Evolutionary conservation across 2,329 filamentous ascomycete genomes (phyloP).

Genomic region (Neopestalotiopsis sp.): DNA sequence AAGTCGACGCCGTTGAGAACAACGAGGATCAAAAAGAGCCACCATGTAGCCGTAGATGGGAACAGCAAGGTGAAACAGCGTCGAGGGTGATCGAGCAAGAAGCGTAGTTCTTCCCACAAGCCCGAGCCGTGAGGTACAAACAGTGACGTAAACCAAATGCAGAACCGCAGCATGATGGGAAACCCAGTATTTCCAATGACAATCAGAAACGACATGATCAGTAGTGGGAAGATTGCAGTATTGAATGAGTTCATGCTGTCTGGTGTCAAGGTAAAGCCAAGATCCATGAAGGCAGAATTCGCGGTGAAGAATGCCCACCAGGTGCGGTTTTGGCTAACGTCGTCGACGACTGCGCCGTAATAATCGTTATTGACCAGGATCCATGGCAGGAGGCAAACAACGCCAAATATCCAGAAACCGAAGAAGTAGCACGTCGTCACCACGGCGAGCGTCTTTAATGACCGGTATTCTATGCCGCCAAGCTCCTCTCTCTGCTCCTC

Average conservation of each 20-base stretch:
- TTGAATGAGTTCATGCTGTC: constrained; percentile 95
- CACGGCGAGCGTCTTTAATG: constrained; percentile 81
- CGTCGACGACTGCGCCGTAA: constrained; percentile 70
- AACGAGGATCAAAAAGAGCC: constrained; percentile 87
- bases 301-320: constrained; percentile 97
- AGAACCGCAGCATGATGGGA: constrained; percentile 89
- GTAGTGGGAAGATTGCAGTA: constrained; percentile 73
- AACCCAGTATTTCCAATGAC: constrained; percentile 96
- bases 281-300: constrained; percentile 88
- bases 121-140: constrained; percentile 68
- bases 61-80: constrained; percentile 96
- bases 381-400: constrained; percentile 80
- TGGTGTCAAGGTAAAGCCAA: constrained; percentile 90
- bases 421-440: constrained; percentile 83
- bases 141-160: constrained; percentile 83
- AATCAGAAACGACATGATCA: constrained; percentile 84
- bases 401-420: constrained; percentile 78
- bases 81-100: constrained; percentile 91
- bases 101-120: constrained; percentile 87
- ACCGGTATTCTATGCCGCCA: constrained; percentile 94
- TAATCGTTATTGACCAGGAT: constrained; percentile 65
- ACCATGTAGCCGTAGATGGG: constrained; percentile 90
- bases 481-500: constrained; percentile 94
- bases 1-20: constrained; percentile 84
- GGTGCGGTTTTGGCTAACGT: constrained; percentile 64